Conservation (phyloP, 2,329 filamentous ascomycete species). For the Tolypocladium pustulatum region DNA sequence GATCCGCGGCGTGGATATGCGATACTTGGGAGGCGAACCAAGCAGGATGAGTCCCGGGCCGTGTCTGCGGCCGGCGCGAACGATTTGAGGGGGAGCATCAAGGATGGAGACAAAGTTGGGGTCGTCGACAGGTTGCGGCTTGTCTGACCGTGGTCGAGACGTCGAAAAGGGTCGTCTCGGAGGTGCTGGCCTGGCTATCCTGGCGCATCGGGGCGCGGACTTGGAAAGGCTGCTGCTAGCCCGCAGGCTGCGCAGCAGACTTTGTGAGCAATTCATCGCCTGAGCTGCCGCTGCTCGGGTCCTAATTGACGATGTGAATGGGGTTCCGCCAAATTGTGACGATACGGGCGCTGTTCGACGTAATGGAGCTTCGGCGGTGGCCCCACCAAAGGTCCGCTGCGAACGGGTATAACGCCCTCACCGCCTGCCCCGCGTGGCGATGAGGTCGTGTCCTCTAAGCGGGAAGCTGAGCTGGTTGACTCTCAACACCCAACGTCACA, state of each 20-base stretch:
- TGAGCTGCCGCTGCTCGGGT: neutral
- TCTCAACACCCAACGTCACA: neutral
- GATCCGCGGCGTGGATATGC: neutral
- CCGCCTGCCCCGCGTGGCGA: slow-evolving; percentile 8
- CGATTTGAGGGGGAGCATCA: slow-evolving; percentile 72
- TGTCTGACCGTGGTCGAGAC: slow-evolving; percentile 8
- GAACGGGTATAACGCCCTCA: neutral
- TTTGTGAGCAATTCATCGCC: slow-evolving; percentile 16
- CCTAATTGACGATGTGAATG: neutral
- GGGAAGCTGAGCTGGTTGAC: neutral
- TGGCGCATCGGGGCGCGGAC: slow-evolving; percentile 1
- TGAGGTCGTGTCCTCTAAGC: neutral
- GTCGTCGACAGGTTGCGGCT: slow-evolving; percentile 53
- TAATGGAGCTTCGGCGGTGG: neutral
- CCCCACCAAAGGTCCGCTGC: neutral
- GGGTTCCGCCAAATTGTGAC: neutral
- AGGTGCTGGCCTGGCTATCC: neutral
- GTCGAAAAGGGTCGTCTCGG: slow-evolving; percentile 7
- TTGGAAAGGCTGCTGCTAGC: neutral
- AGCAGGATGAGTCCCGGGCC: slow-evolving; percentile 73
- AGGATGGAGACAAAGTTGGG: slow-evolving; percentile 76
- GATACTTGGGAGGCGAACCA: slow-evolving; percentile 29
- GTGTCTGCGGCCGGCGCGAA: slow-evolving; percentile 64
- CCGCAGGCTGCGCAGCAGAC: slow-evolving; percentile 15
- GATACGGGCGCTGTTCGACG: neutral